A percentile compares a stretch with the other conserved stretches of the same genome.
Evolutionary conservation across 352 stramenopile genomes (phyloP).

Genomic region (Phytophthora fragariae): DNA sequence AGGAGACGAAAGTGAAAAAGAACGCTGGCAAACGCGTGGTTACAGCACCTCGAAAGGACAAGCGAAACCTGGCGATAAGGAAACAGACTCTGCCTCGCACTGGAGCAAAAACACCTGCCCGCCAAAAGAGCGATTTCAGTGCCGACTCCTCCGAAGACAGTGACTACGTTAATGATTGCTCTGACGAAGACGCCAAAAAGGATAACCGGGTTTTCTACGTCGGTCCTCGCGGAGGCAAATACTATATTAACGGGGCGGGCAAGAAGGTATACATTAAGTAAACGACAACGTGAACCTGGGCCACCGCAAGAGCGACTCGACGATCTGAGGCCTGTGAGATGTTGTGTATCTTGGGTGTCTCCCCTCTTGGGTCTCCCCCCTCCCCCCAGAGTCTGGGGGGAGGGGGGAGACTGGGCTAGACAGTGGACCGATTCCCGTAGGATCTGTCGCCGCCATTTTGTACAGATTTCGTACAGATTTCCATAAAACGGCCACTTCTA

Average conservation of each 20-base stretch:
- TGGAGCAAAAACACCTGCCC: not conserved
- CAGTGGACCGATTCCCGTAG: too few relatives aligned
- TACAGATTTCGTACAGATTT: too few relatives aligned
- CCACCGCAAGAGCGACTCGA: too few relatives aligned
- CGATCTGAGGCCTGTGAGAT: too few relatives aligned
- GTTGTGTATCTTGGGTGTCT: too few relatives aligned
- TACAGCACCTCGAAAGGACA: not conserved
- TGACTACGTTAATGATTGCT: conserved; percentile 25
- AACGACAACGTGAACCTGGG: not conserved
- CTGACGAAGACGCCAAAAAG: not conserved
- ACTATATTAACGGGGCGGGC: conserved; percentile 35
- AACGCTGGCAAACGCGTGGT: not conserved
- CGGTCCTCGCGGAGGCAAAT: conserved; percentile 41
- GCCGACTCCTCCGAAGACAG: conserved; percentile 12
- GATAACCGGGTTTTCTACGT: conserved; percentile 21
- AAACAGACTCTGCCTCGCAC: not conserved
- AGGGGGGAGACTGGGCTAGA: too few relatives aligned
- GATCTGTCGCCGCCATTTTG: too few relatives aligned
- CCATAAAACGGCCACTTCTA: too few relatives aligned
- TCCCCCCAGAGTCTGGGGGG: too few relatives aligned
- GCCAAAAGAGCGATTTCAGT: conserved; percentile 3
- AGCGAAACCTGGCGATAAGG: not conserved
- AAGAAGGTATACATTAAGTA: conserved; percentile 48
- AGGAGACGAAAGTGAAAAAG: conserved; percentile 3
- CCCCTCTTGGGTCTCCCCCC: too few relatives aligned